Evolutionary conservation across 495 filamentous ascomycete genomes (phyloP).

Genomic region (Talaromyces adpressus): DNA sequence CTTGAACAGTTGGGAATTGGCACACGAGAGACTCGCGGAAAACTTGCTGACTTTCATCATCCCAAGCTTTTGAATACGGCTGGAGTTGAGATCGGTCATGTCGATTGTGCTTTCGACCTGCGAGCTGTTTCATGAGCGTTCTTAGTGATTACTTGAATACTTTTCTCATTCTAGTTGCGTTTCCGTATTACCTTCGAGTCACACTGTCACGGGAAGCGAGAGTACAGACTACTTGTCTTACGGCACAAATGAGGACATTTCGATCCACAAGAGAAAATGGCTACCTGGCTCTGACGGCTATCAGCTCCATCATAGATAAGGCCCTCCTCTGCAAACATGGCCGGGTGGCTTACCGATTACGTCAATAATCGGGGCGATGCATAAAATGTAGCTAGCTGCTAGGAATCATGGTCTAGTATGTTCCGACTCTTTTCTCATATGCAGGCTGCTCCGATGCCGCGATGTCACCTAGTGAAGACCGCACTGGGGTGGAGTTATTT

Average conservation of each 20-base stretch:
- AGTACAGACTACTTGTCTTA: too few relatives aligned
- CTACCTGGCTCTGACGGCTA: too few relatives aligned
- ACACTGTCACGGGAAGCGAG: too few relatives aligned
- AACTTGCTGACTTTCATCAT: conserved; percentile 20
- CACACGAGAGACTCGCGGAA: conserved; percentile 11
- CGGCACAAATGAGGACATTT: too few relatives aligned
- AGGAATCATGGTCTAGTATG: conserved; percentile 40
- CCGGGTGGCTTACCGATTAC: too few relatives aligned
- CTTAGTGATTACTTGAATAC: neutral
- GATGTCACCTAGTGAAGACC: conserved; percentile 43
- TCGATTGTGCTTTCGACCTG: conserved; percentile 16
- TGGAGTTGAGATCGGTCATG: conserved; percentile 24
- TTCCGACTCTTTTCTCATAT: conserved; percentile 41
- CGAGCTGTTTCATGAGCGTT: neutral
- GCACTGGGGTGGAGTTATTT: conserved; percentile 43
- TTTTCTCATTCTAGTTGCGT: too few relatives aligned
- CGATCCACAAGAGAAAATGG: too few relatives aligned
- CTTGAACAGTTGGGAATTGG: conserved; percentile 29
- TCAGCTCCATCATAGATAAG: too few relatives aligned
- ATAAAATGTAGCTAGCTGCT: too few relatives aligned
- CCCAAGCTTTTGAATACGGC: conserved; percentile 26
- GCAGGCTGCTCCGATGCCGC: conserved; percentile 34
- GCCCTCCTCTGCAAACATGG: too few relatives aligned
- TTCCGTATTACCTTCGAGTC: too few relatives aligned
- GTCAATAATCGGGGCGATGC: too few relatives aligned